Conservation (phyloP, 495 filamentous ascomycete genomes). For the Xylaria telfairii region DNA sequence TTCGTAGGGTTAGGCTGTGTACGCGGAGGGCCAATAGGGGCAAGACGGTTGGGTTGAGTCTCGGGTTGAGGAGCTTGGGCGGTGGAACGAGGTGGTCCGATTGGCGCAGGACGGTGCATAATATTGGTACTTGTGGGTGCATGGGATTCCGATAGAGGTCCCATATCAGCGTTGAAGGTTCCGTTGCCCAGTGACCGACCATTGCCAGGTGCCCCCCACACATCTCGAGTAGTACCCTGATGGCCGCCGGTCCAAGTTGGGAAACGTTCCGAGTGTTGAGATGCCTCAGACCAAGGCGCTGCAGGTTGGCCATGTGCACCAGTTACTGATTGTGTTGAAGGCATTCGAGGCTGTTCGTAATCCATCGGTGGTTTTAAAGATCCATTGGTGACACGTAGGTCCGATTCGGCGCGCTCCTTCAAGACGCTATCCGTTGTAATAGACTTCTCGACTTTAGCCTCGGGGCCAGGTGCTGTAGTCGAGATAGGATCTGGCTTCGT, state of each 20-base stretch:
- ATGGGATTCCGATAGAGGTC: conserved; percentile 44
- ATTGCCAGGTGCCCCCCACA: conserved; percentile 77
- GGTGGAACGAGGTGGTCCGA: conserved; percentile 45
- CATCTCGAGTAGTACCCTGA: conserved; percentile 60
- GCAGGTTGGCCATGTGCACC: conserved; percentile 28
- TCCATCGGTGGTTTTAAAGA: conserved; percentile 21
- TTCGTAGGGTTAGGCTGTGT: conserved; percentile 21
- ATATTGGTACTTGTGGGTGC: conserved; percentile 56
- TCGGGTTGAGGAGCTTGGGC: conserved; percentile 30
- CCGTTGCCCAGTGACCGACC: conserved; percentile 77
- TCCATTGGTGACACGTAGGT: conserved; percentile 19
- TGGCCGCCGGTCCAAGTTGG: conserved; percentile 39
- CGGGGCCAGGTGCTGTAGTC: conserved; percentile 32
- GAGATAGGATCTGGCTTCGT: not conserved
- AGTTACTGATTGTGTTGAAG: conserved; percentile 21
- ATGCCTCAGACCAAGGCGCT: conserved; percentile 31
- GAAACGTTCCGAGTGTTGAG: conserved; percentile 45
- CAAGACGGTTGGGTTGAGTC: conserved; percentile 26
- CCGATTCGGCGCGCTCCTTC: conserved; percentile 20
- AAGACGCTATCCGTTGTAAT: conserved; percentile 33
- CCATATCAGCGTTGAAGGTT: conserved; percentile 72
- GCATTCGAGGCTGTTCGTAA: conserved; percentile 26
- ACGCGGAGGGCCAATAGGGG: conserved; percentile 39
- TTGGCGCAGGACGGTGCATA: conserved; percentile 42
- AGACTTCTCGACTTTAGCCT: conserved; percentile 6